phyloP scores from a whole-genome alignment of 2,329 filamentous ascomycete genomes.

The Epichloe aotearoae region DNA sequence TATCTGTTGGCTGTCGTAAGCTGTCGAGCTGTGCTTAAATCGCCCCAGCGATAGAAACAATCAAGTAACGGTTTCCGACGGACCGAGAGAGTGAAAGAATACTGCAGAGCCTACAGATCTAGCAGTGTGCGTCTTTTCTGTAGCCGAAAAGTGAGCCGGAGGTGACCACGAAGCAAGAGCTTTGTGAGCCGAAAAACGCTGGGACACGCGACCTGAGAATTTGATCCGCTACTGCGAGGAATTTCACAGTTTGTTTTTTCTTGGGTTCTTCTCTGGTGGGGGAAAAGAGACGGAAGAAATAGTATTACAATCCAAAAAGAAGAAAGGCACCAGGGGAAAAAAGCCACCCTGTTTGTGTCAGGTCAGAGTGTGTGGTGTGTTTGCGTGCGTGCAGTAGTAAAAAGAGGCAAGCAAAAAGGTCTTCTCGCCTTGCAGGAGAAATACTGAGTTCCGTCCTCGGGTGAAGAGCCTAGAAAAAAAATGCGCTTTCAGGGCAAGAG shows the following conservation, averaged over 20 bases:
- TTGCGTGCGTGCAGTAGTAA: not conserved
- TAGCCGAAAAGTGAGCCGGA: not conserved
- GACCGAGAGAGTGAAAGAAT: too few species aligned
- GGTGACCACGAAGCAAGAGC: not conserved
- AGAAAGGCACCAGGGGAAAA: not conserved
- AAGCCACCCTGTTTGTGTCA: not conserved
- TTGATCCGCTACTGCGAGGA: slow-evolving; percentile 1
- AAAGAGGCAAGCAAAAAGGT: not conserved
- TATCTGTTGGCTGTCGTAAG: too few species aligned
- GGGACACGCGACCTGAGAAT: not conserved
- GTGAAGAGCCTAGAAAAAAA: not conserved
- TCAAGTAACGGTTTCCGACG: too few species aligned
- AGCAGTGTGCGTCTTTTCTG: not conserved
- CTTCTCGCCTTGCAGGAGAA: too few species aligned
- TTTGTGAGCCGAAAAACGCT: not conserved
- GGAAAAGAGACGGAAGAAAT: not conserved
- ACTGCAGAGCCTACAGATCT: too few species aligned
- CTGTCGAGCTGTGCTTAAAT: too few species aligned
- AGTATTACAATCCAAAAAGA: slow-evolving; percentile 4
- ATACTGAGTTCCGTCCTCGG: too few species aligned
- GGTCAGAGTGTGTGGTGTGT: not conserved
- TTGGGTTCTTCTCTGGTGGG: not conserved
- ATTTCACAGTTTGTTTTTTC: not conserved
- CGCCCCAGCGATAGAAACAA: too few species aligned
- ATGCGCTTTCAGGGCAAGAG: not conserved